phyloP scores from a whole-genome alignment of 306 rosid genomes.

The Phaseolus lunatus region DNA sequence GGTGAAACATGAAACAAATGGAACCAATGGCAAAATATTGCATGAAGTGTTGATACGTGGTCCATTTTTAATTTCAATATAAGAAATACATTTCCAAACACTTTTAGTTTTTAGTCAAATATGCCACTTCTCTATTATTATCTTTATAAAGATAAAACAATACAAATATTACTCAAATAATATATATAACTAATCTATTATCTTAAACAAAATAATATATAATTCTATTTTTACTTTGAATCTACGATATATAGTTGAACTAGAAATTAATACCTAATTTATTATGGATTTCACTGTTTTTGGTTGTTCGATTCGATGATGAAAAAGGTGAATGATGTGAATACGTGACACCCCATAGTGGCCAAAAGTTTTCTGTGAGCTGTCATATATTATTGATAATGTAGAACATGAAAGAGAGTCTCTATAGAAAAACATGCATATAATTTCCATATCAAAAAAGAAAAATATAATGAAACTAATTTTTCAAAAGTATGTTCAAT shows the following conservation, averaged over 20 bases:
- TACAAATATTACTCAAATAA: neutral
- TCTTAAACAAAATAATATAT: neutral
- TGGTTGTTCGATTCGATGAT: slow-evolving; percentile 22
- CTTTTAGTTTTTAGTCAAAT: neutral
- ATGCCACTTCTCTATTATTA: neutral
- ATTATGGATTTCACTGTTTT: slow-evolving; percentile 11
- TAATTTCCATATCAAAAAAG: too few relatives aligned
- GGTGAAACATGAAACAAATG: neutral
- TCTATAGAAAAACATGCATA: neutral
- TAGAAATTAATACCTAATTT: neutral
- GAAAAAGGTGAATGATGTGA: slow-evolving; percentile 29
- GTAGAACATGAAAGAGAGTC: slow-evolving; percentile 9
- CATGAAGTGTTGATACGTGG: neutral
- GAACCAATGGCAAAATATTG: neutral
- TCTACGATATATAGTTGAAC: neutral
- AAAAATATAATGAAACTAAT: neutral
- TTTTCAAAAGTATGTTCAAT: too few relatives aligned
- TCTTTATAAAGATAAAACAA: neutral
- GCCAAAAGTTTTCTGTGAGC: slow-evolving; percentile 1
- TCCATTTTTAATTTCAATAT: neutral
- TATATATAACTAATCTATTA: neutral
- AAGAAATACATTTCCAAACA: neutral
- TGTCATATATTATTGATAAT: slow-evolving; percentile 35
- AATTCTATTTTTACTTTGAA: too few relatives aligned
- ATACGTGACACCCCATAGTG: slow-evolving; percentile 34